A percentile compares a stretch with the other conserved stretches of the same genome.
These are phyloP conservation scores for Magnusiomyces suaveolens DNA, from an alignment of 1,139 yeast species.

Conservation along the genomic window DNA sequence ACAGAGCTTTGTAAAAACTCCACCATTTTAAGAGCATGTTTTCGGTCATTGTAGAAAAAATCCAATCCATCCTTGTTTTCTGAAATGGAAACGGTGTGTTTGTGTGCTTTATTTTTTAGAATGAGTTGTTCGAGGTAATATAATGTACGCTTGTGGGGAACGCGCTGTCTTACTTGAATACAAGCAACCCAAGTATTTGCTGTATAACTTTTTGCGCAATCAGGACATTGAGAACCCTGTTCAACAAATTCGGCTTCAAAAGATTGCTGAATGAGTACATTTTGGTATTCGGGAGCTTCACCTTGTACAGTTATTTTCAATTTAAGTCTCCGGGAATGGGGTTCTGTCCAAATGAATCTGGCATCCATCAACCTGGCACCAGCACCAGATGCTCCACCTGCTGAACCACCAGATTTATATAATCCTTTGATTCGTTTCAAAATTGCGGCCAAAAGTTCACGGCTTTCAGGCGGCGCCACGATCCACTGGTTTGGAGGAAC, in stretches of 20 bases:
- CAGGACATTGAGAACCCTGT: conserved; percentile 93
- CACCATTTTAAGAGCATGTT: conserved; percentile 88
- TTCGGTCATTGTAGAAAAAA: conserved; percentile 78
- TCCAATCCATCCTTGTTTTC: conserved; percentile 93
- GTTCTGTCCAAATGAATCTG: conserved; percentile 96
- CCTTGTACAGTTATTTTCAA: conserved; percentile 91
- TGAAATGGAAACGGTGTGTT: conserved; percentile 83
- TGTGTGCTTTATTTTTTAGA: conserved; percentile 84
- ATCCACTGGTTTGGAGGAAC: conserved; percentile 95
- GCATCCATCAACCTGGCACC: conserved; percentile 80
- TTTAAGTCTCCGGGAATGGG: conserved; percentile 91
- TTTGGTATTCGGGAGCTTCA: conserved; percentile 65
- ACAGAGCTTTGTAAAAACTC: conserved; percentile 80
- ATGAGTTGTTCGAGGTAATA: conserved; percentile 91
- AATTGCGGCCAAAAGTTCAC: conserved; percentile 87
- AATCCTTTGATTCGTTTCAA: conserved; percentile 81
- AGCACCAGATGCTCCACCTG: background rate
- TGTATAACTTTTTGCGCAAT: conserved; percentile 94
- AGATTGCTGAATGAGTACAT: conserved; percentile 85
- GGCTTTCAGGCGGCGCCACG: conserved; percentile 78
- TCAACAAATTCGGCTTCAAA: conserved; percentile 95
- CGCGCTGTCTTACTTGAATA: conserved; percentile 95
- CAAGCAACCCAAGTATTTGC: conserved; percentile 98
- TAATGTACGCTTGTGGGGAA: conserved; percentile 92
- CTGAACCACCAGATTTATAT: conserved; percentile 37